Evolutionary conservation across 208 protist species (phyloP).

Genomic region (Naegleria fowleri): DNA sequence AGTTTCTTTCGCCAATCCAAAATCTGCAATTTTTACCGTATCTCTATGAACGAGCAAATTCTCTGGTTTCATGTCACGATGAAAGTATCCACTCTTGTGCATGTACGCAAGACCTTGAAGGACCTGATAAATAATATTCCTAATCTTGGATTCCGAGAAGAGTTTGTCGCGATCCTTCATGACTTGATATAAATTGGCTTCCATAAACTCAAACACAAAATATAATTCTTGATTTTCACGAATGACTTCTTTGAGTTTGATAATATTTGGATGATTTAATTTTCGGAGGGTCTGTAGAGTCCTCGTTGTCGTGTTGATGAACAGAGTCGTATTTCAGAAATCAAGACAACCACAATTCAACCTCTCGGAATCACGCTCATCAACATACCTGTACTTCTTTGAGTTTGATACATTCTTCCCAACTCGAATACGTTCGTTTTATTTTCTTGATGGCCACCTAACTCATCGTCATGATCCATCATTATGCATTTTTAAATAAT

Average conservation of each 20-base stretch:
- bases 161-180: constrained; percentile 83
- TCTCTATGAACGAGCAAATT: constrained; percentile 86
- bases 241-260: constrained; percentile 93
- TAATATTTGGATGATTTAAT: constrained; percentile 91
- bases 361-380: neutral
- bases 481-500: too few relatives aligned
- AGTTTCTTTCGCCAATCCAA: constrained; percentile 66
- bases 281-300: constrained; percentile 69
- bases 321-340: neutral
- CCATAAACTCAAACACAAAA: constrained; percentile 95
- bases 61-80: constrained; percentile 84
- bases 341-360: too few relatives aligned
- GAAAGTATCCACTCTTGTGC: constrained; percentile 92
- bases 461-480: neutral
- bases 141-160: constrained; percentile 73
- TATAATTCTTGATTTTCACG: constrained; percentile 89
- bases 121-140: constrained; percentile 65
- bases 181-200: constrained; percentile 87
- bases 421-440: constrained; percentile 94
- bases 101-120: constrained; percentile 87
- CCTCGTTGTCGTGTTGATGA: neutral
- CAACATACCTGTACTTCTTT: constrained; percentile 75
- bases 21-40: constrained; percentile 87
- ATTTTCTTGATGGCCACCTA: constrained; percentile 95
- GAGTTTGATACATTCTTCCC: constrained; percentile 91